Evolutionary conservation across 768 basidiomycete genomes (phyloP).

Genomic region (Mrakia hoshinonis): DNA sequence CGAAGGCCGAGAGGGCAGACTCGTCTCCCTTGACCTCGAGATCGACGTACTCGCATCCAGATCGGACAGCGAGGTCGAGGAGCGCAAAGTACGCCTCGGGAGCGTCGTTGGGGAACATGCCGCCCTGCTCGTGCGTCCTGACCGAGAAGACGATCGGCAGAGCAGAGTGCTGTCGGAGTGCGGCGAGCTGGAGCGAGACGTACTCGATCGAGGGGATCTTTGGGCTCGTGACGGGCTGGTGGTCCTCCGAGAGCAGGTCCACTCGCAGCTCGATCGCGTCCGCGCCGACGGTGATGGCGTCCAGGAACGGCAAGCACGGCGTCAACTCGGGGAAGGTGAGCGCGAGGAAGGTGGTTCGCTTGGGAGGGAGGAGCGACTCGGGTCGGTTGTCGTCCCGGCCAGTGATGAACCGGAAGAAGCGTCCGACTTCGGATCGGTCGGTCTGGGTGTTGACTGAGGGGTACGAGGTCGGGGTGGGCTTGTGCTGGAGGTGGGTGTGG

Average conservation of each 20-base stretch:
- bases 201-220: constrained; percentile 61
- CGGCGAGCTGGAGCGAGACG: constrained; percentile 70
- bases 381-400: constrained; percentile 57
- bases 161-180: constrained; percentile 62
- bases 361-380: constrained; percentile 43
- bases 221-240: constrained; percentile 43
- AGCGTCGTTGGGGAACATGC: constrained; percentile 74
- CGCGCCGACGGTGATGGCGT: constrained; percentile 67
- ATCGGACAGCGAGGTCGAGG: constrained; percentile 64
- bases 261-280: constrained; percentile 93
- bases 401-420: constrained; percentile 84
- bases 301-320: constrained; percentile 57
- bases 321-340: constrained; percentile 84
- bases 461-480: constrained; percentile 24
- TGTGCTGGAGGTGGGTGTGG: constrained; percentile 33
- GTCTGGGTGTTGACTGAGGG: constrained; percentile 26
- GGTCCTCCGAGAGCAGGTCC: constrained; percentile 62
- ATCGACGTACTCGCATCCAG: constrained; percentile 88
- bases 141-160: constrained; percentile 91
- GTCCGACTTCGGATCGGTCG: constrained; percentile 52
- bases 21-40: constrained; percentile 72
- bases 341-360: constrained; percentile 82
- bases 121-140: constrained; percentile 78
- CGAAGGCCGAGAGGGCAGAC: constrained; percentile 53
- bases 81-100: constrained; percentile 64